Conservation (phyloP, 345 rosid genomes). For the Eucalyptus microcorys region DNA sequence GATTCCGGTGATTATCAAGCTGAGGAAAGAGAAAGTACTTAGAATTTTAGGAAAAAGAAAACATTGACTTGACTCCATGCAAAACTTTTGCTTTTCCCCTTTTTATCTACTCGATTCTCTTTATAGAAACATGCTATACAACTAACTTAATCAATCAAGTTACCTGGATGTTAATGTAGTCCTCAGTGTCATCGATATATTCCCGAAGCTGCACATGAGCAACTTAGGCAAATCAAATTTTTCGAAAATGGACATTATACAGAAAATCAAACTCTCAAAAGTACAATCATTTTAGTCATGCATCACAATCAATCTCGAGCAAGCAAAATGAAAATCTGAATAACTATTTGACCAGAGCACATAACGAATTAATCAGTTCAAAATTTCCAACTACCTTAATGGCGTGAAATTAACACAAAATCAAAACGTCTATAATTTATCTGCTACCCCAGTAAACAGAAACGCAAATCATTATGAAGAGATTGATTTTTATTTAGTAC, state of each 20-base stretch:
- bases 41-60: background rate
- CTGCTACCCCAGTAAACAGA: background rate
- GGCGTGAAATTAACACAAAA: background rate
- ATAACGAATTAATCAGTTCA: background rate
- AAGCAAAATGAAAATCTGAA: background rate
- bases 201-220: constrained; percentile 66
- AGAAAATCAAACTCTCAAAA: background rate
- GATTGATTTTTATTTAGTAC: background rate
- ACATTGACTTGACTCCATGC: background rate
- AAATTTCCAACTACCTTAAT: background rate
- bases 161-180: constrained; percentile 96
- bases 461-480: background rate
- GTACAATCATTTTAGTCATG: background rate
- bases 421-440: background rate
- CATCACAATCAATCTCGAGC: background rate
- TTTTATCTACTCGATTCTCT: background rate
- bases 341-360: background rate
- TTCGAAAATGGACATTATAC: background rate
- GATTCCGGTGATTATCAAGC: constrained; percentile 99
- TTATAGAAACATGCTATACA: background rate
- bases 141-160: background rate
- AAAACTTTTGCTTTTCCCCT: background rate
- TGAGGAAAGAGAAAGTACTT: constrained; percentile 13
- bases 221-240: background rate
- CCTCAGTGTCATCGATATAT: constrained; percentile 97